These are phyloP conservation scores for Bolboschoenoplectus hybrid DNA, from an alignment of 202 grass and related monocot species.

Conservation along the genomic window DNA sequence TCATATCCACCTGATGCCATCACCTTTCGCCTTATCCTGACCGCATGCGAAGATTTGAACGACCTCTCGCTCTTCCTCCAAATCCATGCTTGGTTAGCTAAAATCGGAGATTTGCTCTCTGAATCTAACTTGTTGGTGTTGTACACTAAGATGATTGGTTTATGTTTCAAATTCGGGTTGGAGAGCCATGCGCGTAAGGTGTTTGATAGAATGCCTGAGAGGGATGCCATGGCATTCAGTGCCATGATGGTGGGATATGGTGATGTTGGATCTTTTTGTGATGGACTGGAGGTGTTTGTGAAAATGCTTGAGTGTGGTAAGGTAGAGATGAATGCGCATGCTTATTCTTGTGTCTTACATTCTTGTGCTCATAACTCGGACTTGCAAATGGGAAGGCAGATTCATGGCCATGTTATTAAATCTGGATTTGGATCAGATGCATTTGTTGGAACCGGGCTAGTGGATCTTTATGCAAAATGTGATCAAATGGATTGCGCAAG, in stretches of 20 bases:
- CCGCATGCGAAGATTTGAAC: background rate
- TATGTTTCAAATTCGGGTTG: conserved; percentile 23
- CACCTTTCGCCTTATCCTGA: conserved; percentile 41
- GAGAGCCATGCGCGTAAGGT: conserved; percentile 24
- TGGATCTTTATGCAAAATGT: conserved; percentile 46
- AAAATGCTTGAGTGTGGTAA: conserved; percentile 34
- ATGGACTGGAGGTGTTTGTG: conserved; percentile 39
- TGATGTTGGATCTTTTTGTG: conserved; percentile 13
- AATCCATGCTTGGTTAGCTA: conserved; percentile 43
- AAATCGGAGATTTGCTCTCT: background rate
- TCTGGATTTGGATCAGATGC: conserved; percentile 28
- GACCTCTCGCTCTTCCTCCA: conserved; percentile 40
- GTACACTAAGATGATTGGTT: conserved; percentile 33
- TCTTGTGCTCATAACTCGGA: conserved; percentile 28
- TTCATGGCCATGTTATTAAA: conserved; percentile 41
- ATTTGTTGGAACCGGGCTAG: conserved; percentile 42
- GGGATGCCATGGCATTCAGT: conserved; percentile 40
- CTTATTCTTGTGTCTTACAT: conserved; percentile 42
- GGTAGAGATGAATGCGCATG: conserved; percentile 37
- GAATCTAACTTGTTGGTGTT: conserved; percentile 35
- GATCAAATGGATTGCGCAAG: conserved; percentile 24
- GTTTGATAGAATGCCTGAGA: conserved; percentile 44
- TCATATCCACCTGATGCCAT: conserved; percentile 30
- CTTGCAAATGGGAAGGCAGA: conserved; percentile 38
- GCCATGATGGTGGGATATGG: conserved; percentile 37